Evolutionary conservation across 768 basidiomycete species (phyloP), one percentile per base, ranked within the genome.

Genomic region (Tylopilus sp.): DNA sequence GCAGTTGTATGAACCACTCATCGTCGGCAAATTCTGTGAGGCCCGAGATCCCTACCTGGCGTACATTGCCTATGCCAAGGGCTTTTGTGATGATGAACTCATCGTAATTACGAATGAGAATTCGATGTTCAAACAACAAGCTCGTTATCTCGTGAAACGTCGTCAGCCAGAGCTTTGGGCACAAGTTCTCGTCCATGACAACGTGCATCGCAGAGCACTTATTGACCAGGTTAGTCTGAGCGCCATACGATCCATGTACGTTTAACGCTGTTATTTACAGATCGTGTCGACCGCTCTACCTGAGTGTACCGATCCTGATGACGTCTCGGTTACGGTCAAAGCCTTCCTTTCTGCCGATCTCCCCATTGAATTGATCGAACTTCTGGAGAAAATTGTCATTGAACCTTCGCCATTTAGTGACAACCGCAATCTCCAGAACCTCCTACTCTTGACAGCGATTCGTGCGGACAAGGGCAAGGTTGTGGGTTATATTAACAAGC

Each of bases 101-200:
- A 95, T 99, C 65, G 71, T 84, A 21, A 96, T 99, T 70, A 98
- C 97, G 44, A 98, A 98, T 67, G 95, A 96, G 60, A 99, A 99
- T 76, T 87, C 94, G 13, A 99, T 99, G 97, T 99, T 95, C 82
- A 99, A 98, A 74, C 96, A 99, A 65, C 97, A 98, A 72, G 92
- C 97, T 48, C 87, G 97, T 26, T 99, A 99, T 73, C 84, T 99
- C 53, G 91, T 98, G 66, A 97, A 95, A 73, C 87, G 97, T 62
- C 91, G 97, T 56, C 86, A 92, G 56, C 84, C 89, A 16, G 97
- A 98, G 56, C 83, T 99, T 28, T 99, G 97, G 97, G 84, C 88
- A 2, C 93, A 98, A 72, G 97, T 99, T 31, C 85, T 99, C 50
- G 78, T 83, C 12, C 79, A 82, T 4, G 93, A 93, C 58, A 98